Evolutionary conservation across 1,284 basidiomycete genomes (phyloP), one percentile per base, ranked within the genome.

Genomic region (Lentinus polychrous): DNA sequence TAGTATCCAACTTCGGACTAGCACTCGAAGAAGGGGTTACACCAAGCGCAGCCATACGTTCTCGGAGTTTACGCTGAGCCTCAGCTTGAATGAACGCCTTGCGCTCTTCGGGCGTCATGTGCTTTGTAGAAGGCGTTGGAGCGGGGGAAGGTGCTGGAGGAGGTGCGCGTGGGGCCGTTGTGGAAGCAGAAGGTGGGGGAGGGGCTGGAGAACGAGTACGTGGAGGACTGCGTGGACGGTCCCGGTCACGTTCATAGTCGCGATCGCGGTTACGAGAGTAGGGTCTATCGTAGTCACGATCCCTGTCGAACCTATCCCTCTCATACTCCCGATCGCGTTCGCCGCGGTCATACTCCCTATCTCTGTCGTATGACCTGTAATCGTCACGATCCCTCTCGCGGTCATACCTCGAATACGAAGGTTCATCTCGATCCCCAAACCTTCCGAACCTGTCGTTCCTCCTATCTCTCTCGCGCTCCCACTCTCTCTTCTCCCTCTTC

Each of bases 41-140:
- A 12, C 96, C 95, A 2, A 98, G 77, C 8, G 87, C 87, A 36
- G 83, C 81, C 76, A 91, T 93, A 27, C 95, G 86, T 38, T 87
- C 93, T 58, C 92, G 82, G 33, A 97, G 81, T 39, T 89, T 80
- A 17, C 83, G 79, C 60, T 91, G 84, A 1, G 93, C 95, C 64
- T 96, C 84, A 2, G 83, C 83, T 15, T 82, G 82, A 55, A 91
- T 81, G 62, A 77, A 93, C 0, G 89, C 91, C 48, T 80, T 74
- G 8, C 91, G 83, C 61, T 98, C 91, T 55, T 87, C 92, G 0
- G 85, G 72, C 0, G 91, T 86, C 88, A 97, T 91, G 52, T 79
- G 84, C 66, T 87, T 87, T 42, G 71, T 66, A 8, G 66, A 67
- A 6, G 76, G 68, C 0, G 75, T 74, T 8, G 83, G 75, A 8